These are phyloP conservation scores for Aspergillus baeticus DNA, from an alignment of 495 filamentous ascomycete genomes.

Conservation along the genomic window DNA sequence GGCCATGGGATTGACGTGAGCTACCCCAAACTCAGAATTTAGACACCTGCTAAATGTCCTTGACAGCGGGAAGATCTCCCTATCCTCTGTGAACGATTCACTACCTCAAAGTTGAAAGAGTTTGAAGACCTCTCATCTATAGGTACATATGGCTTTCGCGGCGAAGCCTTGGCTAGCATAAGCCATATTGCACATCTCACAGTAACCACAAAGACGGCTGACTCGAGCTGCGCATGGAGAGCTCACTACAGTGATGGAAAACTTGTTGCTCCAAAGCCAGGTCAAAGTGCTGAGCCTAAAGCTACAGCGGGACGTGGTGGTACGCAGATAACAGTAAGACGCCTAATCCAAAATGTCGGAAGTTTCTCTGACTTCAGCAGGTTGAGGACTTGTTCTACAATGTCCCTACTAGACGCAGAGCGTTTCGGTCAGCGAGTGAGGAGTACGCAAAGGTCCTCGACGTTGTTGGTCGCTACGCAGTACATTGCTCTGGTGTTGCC, in stretches of 20 bases:
- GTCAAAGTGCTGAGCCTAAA: constrained; percentile 84
- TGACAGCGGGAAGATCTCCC: constrained; percentile 81
- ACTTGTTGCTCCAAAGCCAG: constrained; percentile 84
- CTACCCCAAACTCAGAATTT: no score
- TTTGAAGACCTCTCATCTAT: constrained; percentile 95
- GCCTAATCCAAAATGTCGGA: not conserved
- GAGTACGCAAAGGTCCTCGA: constrained; percentile 99
- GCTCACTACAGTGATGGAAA: constrained; percentile 85
- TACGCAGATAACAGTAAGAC: constrained; percentile 84
- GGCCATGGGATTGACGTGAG: constrained; percentile 90
- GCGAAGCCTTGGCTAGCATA: constrained; percentile 96
- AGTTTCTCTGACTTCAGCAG: constrained; percentile 33
- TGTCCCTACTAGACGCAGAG: constrained; percentile 80
- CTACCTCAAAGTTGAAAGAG: constrained; percentile 91
- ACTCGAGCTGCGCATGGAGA: constrained; percentile 86
- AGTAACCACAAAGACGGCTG: constrained; percentile 89
- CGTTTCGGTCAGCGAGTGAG: constrained; percentile 88
- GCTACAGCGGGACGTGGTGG: constrained; percentile 87
- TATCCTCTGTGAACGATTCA: constrained; percentile 95
- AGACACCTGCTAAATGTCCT: not conserved
- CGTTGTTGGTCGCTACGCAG: constrained; percentile 87
- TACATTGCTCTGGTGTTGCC: constrained; percentile 88
- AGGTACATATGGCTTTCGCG: constrained; percentile 94
- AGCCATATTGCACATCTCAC: constrained; percentile 97
- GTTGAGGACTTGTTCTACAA: constrained; percentile 98